Percentiles rank a stretch among this genome's conserved stretches.
Evolutionary conservation across 495 filamentous ascomycete species (phyloP).

Genomic region (Aspergillus wentii): DNA sequence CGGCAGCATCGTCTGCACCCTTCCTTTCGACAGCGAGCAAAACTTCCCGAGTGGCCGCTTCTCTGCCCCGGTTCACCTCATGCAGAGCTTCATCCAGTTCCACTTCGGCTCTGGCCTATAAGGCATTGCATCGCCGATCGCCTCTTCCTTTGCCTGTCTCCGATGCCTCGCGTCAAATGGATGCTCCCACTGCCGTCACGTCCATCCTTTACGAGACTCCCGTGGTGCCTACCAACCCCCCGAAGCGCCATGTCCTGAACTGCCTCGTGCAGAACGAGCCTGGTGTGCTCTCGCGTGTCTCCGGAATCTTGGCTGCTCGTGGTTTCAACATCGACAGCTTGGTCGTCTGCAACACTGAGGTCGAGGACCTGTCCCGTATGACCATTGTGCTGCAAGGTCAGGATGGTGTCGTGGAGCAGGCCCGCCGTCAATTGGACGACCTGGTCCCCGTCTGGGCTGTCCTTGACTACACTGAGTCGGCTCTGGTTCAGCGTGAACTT

Average conservation of each 20-base stretch:
- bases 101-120: conserved; percentile 93
- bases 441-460: conserved; percentile 98
- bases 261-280: conserved; percentile 99
- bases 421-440: conserved; percentile 90
- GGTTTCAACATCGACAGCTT: conserved; percentile 99
- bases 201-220: conserved; percentile 99
- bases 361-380: conserved; percentile 96
- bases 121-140: conserved; percentile 87
- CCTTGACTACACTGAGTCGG: conserved; percentile 86
- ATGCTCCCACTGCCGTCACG: conserved; percentile 90
- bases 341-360: conserved; percentile 96
- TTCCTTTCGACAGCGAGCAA: conserved; percentile 27
- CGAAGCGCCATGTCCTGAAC: conserved; percentile 93
- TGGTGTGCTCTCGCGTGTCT: conserved; percentile 92
- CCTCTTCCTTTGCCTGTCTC: conserved; percentile 72
- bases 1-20: conserved; percentile 30
- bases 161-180: conserved; percentile 77
- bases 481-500: conserved; percentile 93
- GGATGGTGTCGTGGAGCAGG: conserved; percentile 97
- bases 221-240: conserved; percentile 71
- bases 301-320: conserved; percentile 89
- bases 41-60: conserved; percentile 28
- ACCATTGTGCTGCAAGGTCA: conserved; percentile 95
- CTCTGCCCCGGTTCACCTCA: conserved; percentile 32
- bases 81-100: conserved; percentile 50